phyloP scores from a whole-genome alignment of 345 rosid genomes.

The Iberis pinnata region DNA sequence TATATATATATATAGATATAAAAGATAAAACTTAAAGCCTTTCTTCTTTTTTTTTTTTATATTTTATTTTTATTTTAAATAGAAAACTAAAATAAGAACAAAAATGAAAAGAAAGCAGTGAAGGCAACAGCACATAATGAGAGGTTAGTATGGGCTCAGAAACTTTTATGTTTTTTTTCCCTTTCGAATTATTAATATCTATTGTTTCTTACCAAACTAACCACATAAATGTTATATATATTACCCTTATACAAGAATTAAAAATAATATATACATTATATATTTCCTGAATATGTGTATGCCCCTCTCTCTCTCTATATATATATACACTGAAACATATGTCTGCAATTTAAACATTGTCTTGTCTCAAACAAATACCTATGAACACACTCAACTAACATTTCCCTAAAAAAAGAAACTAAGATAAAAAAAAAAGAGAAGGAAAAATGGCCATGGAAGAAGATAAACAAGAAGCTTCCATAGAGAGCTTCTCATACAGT shows the following conservation, averaged over 20 bases:
- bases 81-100: background rate
- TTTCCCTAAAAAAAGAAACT: background rate
- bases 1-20: too few species aligned
- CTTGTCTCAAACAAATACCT: constrained; percentile 25
- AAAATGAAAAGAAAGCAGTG: background rate
- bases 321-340: constrained; percentile 32
- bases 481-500: constrained; percentile 87
- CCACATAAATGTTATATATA: constrained; percentile 39
- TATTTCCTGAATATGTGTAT: constrained; percentile 31
- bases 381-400: constrained; percentile 14
- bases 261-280: constrained; percentile 24
- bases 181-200: constrained; percentile 47
- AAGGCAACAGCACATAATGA: constrained; percentile 41
- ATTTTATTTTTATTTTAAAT: too few species aligned
- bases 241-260: constrained; percentile 21
- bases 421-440: background rate
- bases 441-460: constrained; percentile 24
- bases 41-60: too few species aligned
- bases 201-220: constrained; percentile 57
- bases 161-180: constrained; percentile 43
- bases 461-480: constrained; percentile 38
- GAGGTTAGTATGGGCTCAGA: constrained; percentile 53
- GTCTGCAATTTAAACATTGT: constrained; percentile 22
- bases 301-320: constrained; percentile 24
- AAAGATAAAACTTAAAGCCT: too few species aligned